Evolutionary conservation across 169 alveolate species (phyloP).

Genomic region (Plasmodium yoelii): DNA sequence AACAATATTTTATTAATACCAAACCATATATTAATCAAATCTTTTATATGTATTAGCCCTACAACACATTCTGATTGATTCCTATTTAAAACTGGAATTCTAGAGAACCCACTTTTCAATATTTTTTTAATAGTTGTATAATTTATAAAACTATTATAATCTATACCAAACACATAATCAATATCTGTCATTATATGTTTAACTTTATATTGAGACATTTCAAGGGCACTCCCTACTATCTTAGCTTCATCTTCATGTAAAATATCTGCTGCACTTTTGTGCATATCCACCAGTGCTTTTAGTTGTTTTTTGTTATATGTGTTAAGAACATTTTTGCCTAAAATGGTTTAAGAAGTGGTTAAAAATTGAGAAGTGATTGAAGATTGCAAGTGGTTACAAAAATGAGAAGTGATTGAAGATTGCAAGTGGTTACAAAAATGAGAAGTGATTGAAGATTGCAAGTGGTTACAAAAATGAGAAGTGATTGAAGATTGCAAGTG

Average conservation of each 20-base stretch:
- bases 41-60: slow-evolving; percentile 80
- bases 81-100: slow-evolving; percentile 81
- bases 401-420: too few relatives aligned
- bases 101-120: slow-evolving; percentile 83
- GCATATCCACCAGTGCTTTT: slow-evolving; percentile 85
- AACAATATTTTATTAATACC: slow-evolving; percentile 58
- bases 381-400: too few relatives aligned
- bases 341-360: not conserved
- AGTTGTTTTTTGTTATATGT: slow-evolving; percentile 80
- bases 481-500: too few relatives aligned
- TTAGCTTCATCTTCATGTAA: slow-evolving; percentile 82
- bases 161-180: slow-evolving; percentile 79
- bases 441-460: too few relatives aligned
- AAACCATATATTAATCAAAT: slow-evolving; percentile 79
- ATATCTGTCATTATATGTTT: slow-evolving; percentile 83
- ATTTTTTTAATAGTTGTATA: slow-evolving; percentile 74
- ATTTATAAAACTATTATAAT: slow-evolving; percentile 76
- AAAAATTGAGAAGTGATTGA: too few relatives aligned
- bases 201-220: slow-evolving; percentile 77
- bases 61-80: slow-evolving; percentile 66
- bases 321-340: slow-evolving; percentile 77
- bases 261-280: slow-evolving; percentile 79
- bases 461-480: too few relatives aligned
- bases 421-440: too few relatives aligned
- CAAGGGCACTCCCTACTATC: slow-evolving; percentile 81